Percentiles rank a stretch among this genome's conserved stretches.
Evolutionary conservation across 768 basidiomycete species (phyloP).

Genomic region (Rhodotorula sphaerocarpa): DNA sequence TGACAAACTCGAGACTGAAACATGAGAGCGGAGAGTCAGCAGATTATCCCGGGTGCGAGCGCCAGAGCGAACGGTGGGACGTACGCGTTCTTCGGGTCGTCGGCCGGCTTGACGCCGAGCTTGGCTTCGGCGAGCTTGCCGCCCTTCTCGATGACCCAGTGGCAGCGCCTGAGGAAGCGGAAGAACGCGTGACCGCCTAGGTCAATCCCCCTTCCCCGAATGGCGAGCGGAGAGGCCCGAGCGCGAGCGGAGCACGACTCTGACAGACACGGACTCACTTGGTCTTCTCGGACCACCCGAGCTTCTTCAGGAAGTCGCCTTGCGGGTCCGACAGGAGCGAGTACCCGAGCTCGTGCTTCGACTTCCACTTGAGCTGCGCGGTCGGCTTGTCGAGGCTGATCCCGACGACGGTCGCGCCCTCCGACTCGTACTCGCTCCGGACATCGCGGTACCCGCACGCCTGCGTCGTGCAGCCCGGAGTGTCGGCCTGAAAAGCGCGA

Average conservation of each 20-base stretch:
- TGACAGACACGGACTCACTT: constrained; percentile 45
- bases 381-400: constrained; percentile 67
- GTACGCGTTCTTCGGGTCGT: constrained; percentile 51
- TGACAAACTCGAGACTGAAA: constrained; percentile 19
- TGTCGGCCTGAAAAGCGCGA: constrained; percentile 2
- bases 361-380: constrained; percentile 51
- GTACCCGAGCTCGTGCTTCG: constrained; percentile 73
- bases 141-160: constrained; percentile 87
- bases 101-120: constrained; percentile 74
- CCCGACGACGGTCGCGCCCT: constrained; percentile 70
- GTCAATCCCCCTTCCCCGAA: too few relatives aligned
- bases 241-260: too few relatives aligned
- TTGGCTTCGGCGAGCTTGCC: constrained; percentile 79
- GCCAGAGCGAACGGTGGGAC: too few relatives aligned
- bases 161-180: constrained; percentile 81
- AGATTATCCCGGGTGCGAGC: too few relatives aligned
- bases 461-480: constrained; percentile 42
- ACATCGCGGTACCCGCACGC: constrained; percentile 66
- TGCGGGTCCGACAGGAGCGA: constrained; percentile 83
- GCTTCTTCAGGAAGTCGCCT: constrained; percentile 62
- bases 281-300: constrained; percentile 65
- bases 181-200: too few relatives aligned
- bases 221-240: too few relatives aligned
- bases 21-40: not conserved
- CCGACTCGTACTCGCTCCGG: constrained; percentile 63